phyloP scores from a whole-genome alignment of 192 early-diverging fungal species.

The Rhizophagus sp. region DNA sequence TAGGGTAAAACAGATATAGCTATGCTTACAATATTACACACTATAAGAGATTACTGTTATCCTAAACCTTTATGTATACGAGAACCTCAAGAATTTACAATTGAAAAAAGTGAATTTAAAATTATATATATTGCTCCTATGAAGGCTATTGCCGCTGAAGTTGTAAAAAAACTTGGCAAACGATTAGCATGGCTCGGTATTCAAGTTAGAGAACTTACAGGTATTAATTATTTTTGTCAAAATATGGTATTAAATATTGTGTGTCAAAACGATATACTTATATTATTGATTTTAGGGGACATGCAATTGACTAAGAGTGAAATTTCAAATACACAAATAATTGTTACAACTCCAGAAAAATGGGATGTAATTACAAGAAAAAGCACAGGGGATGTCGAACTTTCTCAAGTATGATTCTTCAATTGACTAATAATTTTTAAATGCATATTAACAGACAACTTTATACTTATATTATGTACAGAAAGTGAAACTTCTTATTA shows the following conservation, averaged over 20 bases:
- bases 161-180: constrained; percentile 88
- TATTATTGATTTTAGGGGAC: constrained; percentile 60
- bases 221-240: constrained; percentile 14
- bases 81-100: constrained; percentile 50
- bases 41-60: constrained; percentile 71
- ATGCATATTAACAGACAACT: neutral
- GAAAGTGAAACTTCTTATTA: constrained; percentile 91
- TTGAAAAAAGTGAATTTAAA: constrained; percentile 92
- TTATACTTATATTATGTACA: constrained; percentile 39
- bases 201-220: constrained; percentile 89
- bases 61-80: constrained; percentile 49
- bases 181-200: constrained; percentile 85
- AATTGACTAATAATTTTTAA: neutral
- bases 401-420: constrained; percentile 51
- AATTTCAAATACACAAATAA: constrained; percentile 91
- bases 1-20: constrained; percentile 98
- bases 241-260: neutral
- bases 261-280: neutral
- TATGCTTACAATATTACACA: constrained; percentile 87
- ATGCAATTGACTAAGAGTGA: constrained; percentile 98
- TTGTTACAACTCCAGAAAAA: constrained; percentile 99
- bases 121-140: constrained; percentile 98
- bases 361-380: constrained; percentile 99
- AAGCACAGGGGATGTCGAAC: constrained; percentile 89
- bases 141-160: constrained; percentile 97